Conservation (phyloP, 768 basidiomycete genomes). For the Punctularia strigosozonata region DNA sequence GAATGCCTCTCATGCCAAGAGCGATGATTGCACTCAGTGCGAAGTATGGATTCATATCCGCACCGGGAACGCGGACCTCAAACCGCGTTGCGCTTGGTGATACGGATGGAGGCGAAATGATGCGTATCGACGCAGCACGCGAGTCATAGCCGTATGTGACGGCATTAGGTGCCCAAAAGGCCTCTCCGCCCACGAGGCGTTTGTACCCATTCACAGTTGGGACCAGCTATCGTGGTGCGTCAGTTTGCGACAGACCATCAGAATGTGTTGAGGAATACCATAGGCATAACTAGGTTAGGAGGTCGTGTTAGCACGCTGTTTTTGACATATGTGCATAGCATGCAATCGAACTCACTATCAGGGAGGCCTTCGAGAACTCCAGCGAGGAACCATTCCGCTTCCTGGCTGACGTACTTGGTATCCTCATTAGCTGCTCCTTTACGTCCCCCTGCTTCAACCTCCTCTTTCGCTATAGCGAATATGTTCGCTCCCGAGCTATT, state of each 20-base stretch:
- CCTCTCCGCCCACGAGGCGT: conserved; percentile 85
- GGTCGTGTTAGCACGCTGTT: no score
- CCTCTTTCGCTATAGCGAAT: conserved; percentile 60
- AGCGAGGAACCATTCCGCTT: conserved; percentile 89
- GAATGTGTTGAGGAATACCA: conserved; percentile 30
- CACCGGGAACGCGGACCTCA: conserved; percentile 91
- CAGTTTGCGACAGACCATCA: not conserved
- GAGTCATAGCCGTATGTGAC: conserved; percentile 95
- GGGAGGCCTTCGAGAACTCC: conserved; percentile 83
- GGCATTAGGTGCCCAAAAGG: conserved; percentile 90
- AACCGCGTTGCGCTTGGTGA: conserved; percentile 74
- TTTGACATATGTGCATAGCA: no score
- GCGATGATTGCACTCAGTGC: conserved; percentile 81
- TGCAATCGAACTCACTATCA: conserved; percentile 62
- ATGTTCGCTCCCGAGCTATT: conserved; percentile 58
- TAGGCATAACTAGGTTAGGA: conserved; percentile 50
- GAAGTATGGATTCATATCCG: conserved; percentile 93
- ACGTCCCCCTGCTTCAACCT: conserved; percentile 47
- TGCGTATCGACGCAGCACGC: conserved; percentile 82
- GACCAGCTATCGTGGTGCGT: conserved; percentile 38
- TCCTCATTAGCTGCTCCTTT: conserved; percentile 66
- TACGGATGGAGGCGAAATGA: conserved; percentile 87
- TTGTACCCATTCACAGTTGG: conserved; percentile 97
- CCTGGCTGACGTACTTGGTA: conserved; percentile 72
- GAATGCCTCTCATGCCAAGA: conserved; percentile 80